Evolutionary conservation across 2,329 filamentous ascomycete genomes (phyloP), one percentile per base, ranked within the genome.

Genomic region (Cadophora sp.): DNA sequence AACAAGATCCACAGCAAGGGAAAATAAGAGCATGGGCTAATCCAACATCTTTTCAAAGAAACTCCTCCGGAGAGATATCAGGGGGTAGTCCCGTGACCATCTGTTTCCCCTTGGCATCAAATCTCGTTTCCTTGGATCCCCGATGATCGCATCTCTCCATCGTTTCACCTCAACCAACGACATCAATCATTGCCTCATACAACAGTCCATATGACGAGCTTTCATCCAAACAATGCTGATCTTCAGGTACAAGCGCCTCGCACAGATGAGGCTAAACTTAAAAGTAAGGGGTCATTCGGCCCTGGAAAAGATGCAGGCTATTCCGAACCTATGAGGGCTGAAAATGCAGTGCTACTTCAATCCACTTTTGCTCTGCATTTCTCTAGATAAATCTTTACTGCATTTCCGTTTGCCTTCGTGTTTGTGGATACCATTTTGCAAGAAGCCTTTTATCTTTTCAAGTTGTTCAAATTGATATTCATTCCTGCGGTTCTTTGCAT

Each of bases 91-190:
- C 26, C 26, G 24, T 61, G 58, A 46, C 24, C 37, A 12, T 26
- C 26, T n/a, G n/a, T 40, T 60, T 43, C 14, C 11, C 14, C 37
- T 60, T 60, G 37, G 37, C 37, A 61, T 61, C 24, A 19, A 46
- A 48, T 61, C 19, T 61, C 37, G 14, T 48, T 29, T 48, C 12
- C 6, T 48, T 24, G 50, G 55, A 22, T 58, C 29, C 29, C 55
- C 58, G 26, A 48, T 27, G 58, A 61, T 61, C 58, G 58, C 37
- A 61, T 19, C 37, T 61, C 14, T 61, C 58, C 58, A 48, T 46
- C 26, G 40, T 61, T 61, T 46, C 24, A 48, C 26, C 27, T 31
- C 37, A 29, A 29, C 43, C 37, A 61, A 61, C 58, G 22, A 19
- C 40, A 61, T 48, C 37, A 27, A 61, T 48, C 58, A 61, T 29